Base-by-base conservation (phyloP, 2,329 filamentous ascomycete species). In the Talaromyces marneffei region DNA sequence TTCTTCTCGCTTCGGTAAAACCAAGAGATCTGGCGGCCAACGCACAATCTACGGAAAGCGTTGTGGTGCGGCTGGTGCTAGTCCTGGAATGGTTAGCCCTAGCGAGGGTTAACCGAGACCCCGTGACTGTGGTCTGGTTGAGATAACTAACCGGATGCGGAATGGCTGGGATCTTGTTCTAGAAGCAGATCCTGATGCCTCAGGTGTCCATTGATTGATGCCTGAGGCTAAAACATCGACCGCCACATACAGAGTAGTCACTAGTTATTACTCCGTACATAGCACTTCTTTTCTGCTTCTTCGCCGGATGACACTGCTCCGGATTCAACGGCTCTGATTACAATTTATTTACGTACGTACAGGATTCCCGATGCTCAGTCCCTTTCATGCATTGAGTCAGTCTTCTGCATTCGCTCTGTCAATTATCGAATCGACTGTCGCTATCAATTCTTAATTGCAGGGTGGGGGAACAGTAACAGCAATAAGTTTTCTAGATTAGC, bases 21-120 rank as follows among this genome's bases (percentile, higher is more conserved):
- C 52, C 52, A 54, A 40, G 31, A 55, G 52, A 55, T 37, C 31
- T 58, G 39, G 25, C 60, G 59, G 65, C 53, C 53, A 64, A 52
- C 72, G 69, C 73, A 74, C 71, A 74, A 73, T 70, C 73, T 74
- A 68, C 70, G 69, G 73, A 40, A 72, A 71, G 35, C 33, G 31
- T 71, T 69, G 71, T 68, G 70, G 65, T 65, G 69, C 65, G 65
- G 64, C 62, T 69, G 67, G 69, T 68, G 65, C 73, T 75, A 75
- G 69, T 20, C 65, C 72, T 66, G 63, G 69, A 73, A 66, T 62
- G 68, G 72, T 35, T 54, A 62, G 70, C 66, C 70, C 74, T 74
- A 75, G 72, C 72, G 72, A 74, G 69, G 72, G 68, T 65, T 75
- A 71, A 67, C 65, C 67, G 65, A 70, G 70, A 68, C 72, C 72